Conservation (phyloP, 164 flowering plant species). For the Stephania yunnanensis region DNA sequence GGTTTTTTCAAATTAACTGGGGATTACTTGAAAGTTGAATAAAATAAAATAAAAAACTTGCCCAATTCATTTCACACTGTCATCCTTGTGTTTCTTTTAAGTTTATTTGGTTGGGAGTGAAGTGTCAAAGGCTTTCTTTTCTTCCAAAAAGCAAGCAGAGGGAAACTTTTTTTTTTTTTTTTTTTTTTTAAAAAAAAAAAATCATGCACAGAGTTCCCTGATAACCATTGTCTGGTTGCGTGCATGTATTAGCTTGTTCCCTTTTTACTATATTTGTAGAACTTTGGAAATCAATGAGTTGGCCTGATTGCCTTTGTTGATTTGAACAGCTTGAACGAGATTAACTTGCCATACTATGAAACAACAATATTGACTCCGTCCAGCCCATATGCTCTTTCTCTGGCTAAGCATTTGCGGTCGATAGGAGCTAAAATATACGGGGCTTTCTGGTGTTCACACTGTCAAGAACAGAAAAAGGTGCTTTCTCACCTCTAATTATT, state of each 20-base stretch:
- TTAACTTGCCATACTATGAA: conserved; percentile 50
- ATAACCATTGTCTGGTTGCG: background rate
- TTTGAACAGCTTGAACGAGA: conserved; percentile 38
- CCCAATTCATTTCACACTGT: too few relatives aligned
- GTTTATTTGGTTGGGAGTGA: too few relatives aligned
- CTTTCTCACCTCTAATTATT: conserved; percentile 8
- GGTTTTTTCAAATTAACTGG: too few relatives aligned
- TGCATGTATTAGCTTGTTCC: background rate
- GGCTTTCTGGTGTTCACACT: conserved; percentile 99
- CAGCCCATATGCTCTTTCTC: conserved; percentile 63
- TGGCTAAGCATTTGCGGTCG: conserved; percentile 74
- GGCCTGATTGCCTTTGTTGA: background rate
- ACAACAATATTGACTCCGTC: conserved; percentile 63
- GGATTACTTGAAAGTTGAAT: too few relatives aligned
- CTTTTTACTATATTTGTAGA: background rate
- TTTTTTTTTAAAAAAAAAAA: background rate
- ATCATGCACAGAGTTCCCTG: background rate
- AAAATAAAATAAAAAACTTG: too few relatives aligned
- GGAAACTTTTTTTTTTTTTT: too few relatives aligned
- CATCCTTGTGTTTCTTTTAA: too few relatives aligned
- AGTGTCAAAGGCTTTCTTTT: too few relatives aligned
- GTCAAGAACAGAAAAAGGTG: conserved; percentile 91
- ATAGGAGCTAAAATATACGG: conserved; percentile 97
- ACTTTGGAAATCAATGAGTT: background rate
- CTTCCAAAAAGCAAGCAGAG: too few relatives aligned